A percentile compares a stretch with the other conserved stretches of the same genome.
phyloP scores from a whole-genome alignment of 768 basidiomycete genomes.

The Exidia glandulosa region DNA sequence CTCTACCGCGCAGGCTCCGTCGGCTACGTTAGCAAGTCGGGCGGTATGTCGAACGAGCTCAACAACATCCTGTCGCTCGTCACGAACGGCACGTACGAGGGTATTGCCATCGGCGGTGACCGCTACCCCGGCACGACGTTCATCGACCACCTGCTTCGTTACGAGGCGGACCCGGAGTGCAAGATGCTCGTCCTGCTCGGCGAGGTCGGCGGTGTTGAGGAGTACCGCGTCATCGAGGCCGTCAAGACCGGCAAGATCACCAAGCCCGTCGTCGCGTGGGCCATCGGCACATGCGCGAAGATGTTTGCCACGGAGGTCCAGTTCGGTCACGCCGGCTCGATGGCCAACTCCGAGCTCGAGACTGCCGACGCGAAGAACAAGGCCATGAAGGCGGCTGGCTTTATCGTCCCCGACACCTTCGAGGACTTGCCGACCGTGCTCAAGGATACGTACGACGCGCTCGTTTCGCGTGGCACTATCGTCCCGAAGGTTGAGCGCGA shows the following conservation, averaged over 20 bases:
- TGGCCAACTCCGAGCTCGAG: constrained; percentile 96
- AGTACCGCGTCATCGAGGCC: constrained; percentile 97
- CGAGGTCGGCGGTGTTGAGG: constrained; percentile 97
- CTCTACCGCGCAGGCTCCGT: constrained; percentile 96
- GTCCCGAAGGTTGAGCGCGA: constrained; percentile 66
- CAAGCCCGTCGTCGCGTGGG: constrained; percentile 99
- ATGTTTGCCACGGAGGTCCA: constrained; percentile 99
- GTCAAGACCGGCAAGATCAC: constrained; percentile 88
- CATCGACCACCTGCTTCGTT: constrained; percentile 96
- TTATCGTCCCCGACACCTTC: constrained; percentile 95
- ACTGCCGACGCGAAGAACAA: constrained; percentile 97
- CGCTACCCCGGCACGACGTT: constrained; percentile 97
- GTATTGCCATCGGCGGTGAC: constrained; percentile 99
- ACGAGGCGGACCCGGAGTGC: constrained; percentile 93
- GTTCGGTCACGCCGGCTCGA: constrained; percentile 96
- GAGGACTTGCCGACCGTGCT: constrained; percentile 86
- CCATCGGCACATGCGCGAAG: constrained; percentile 98
- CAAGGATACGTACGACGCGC: constrained; percentile 71
- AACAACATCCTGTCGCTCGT: constrained; percentile 97
- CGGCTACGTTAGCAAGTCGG: constrained; percentile 98
- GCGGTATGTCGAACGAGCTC: constrained; percentile 99
- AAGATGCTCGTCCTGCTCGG: constrained; percentile 99
- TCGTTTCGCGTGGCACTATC: constrained; percentile 62
- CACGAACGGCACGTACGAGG: constrained; percentile 99
- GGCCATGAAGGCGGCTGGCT: constrained; percentile 89